A percentile compares a stretch with the other conserved stretches of the same genome.
Conservation (phyloP, 208 protist species). For the Acanthamoeba royreba region DNA sequence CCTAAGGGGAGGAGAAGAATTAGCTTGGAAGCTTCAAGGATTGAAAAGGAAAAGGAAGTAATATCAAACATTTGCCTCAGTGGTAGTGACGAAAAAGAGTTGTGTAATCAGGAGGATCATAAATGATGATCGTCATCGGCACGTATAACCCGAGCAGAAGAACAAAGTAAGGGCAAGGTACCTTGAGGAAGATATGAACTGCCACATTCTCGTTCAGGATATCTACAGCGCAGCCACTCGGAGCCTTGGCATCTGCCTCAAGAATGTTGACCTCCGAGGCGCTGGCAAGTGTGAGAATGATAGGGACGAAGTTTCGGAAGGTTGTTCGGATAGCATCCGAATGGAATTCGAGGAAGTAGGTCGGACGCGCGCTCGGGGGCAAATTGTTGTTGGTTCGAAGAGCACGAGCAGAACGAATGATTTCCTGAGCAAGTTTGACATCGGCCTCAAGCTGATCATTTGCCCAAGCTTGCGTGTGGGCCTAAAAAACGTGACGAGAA, state of each 20-base stretch:
- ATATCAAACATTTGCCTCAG: not conserved
- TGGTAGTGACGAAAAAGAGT: not conserved
- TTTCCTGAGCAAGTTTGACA: conserved; percentile 10
- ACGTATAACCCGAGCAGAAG: not conserved
- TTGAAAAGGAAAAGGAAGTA: not conserved
- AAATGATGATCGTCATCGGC: not conserved
- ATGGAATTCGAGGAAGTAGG: conserved; percentile 13
- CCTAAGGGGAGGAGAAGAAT: not conserved
- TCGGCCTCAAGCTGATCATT: not conserved
- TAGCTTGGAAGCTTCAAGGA: not conserved
- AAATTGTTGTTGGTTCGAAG: not conserved
- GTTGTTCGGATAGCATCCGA: not conserved
- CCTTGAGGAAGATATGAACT: conserved; percentile 48
- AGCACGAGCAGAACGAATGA: not conserved
- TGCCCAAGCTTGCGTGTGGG: not conserved
- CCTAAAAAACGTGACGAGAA: not conserved
- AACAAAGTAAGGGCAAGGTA: not conserved
- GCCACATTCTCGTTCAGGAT: conserved; percentile 42
- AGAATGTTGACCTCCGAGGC: conserved; percentile 36
- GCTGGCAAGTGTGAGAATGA: not conserved
- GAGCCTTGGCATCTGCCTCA: not conserved
- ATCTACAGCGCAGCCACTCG: conserved; percentile 44
- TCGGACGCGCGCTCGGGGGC: not conserved
- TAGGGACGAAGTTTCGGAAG: not conserved
- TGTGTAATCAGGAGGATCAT: not conserved